Base-by-base conservation (phyloP, 208 protist species). In the Acanthamoeba sp. region DNA sequence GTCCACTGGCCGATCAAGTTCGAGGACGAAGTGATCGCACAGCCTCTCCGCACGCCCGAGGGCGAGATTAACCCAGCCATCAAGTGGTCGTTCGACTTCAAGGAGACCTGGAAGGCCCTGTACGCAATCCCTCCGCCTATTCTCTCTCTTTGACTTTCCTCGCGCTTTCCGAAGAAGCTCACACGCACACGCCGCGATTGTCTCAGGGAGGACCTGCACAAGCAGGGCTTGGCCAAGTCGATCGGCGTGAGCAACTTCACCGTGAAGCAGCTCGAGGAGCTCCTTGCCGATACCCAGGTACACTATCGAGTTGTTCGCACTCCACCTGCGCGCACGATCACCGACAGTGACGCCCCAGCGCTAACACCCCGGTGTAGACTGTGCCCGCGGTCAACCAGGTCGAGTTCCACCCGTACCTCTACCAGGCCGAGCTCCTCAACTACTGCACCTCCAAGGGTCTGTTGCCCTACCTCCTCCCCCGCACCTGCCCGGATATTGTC, bases 201-300 rank as follows among this genome's bases (percentile, higher is more conserved):
- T 34, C n/a, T 12, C 50, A 73, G 66, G 89, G 89, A 93, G 42
- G 42, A 59, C 9, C 40, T 93, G 34, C 57, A 84, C 4, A 50
- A 73, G 45, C 27, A 93, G 50, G 89, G 89, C 32, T 9, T 82
- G 89, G 89, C 48, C n/a, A 93, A 93, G 64, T 34, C 57, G 29
- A 93, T 93, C 50, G 89, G 89, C 59, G 89, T 93, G 40, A 93
- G 89, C 40, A 93, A 93, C 89, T 93, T 93, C 69, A 93, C 57
- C 42, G 32, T 59, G 18, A 40, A 27, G 57, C 89, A 93, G 64
- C 42, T 93, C n/a, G 64, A 73, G 24, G 89, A 93, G 38, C 57
- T 93, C n/a, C 76, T 85, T 2, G 36, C 42, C n/a, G 76, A 73
- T 14, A 2, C 64, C 18, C 5, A 69, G 59, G 59, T 69, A 34